Evolutionary conservation across 805 yeast genomes (phyloP).

Genomic region (Candida vaughaniae): DNA sequence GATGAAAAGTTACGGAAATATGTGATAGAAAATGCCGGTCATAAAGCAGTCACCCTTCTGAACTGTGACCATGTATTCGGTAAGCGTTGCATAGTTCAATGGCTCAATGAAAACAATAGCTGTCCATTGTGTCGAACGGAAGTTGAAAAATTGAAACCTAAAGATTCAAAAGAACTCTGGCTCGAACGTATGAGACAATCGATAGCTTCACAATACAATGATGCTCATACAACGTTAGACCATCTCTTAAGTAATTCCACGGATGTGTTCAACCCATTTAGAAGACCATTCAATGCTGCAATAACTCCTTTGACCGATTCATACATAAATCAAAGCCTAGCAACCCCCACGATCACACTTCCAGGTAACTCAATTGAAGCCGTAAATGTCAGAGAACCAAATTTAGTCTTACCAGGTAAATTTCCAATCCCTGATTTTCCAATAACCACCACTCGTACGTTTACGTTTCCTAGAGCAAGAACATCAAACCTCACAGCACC

Average conservation of each 20-base stretch:
- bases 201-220: conserved; percentile 13
- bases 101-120: conserved; percentile 39
- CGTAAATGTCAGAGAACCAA: conserved; percentile 19
- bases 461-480: conserved; percentile 1
- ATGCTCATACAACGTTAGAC: conserved; percentile 17
- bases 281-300: conserved; percentile 33
- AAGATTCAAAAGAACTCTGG: conserved; percentile 16
- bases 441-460: conserved; percentile 4
- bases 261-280: conserved; percentile 36
- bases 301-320: conserved; percentile 42
- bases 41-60: conserved; percentile 41
- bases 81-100: conserved; percentile 38
- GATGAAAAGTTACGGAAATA: conserved; percentile 13
- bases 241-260: conserved; percentile 31
- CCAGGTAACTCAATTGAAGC: conserved; percentile 7
- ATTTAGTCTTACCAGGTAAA: conserved; percentile 28
- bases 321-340: conserved; percentile 34
- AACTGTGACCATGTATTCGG: conserved; percentile 44
- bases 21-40: conserved; percentile 18
- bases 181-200: conserved; percentile 13
- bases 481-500: too few species aligned
- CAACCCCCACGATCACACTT: conserved; percentile 9
- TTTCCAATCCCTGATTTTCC: conserved; percentile 25
- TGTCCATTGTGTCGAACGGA: conserved; percentile 44
- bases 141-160: conserved; percentile 25